A percentile compares a stretch with the other conserved stretches of the same genome.
phyloP scores from a whole-genome alignment of 2,329 filamentous ascomycete species.

The Moelleriella libera region DNA sequence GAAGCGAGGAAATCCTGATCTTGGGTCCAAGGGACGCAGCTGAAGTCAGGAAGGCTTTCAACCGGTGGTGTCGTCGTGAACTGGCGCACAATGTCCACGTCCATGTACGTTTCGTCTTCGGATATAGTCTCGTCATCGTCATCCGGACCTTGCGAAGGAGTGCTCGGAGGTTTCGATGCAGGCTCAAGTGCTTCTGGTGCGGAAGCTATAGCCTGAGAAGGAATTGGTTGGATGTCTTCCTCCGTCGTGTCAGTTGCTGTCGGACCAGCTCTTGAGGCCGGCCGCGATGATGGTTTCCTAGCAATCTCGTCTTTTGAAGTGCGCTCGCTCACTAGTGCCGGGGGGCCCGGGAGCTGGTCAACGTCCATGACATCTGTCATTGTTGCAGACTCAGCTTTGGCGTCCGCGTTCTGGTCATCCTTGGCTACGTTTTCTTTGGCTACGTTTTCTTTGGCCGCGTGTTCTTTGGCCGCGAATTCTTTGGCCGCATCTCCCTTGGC shows the following conservation, averaged over 20 bases:
- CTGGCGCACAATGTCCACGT: conserved; percentile 33
- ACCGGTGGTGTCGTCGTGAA: conserved; percentile 40
- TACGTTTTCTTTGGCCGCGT: no score
- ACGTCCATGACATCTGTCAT: conserved; percentile 16
- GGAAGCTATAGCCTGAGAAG: not conserved
- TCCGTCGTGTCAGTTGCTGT: not conserved
- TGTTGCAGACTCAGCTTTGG: conserved; percentile 23
- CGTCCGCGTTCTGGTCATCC: no score
- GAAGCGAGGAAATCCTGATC: conserved; percentile 29
- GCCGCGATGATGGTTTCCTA: conserved; percentile 1
- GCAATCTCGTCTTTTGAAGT: not conserved
- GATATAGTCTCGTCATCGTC: conserved; percentile 40
- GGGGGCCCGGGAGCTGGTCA: not conserved
- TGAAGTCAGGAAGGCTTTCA: conserved; percentile 36
- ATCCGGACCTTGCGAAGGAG: conserved; percentile 32
- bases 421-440: no score
- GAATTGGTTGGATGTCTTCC: not conserved
- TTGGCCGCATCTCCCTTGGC: no score
- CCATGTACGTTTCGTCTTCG: conserved; percentile 36
- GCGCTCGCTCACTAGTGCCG: conserved; percentile 1
- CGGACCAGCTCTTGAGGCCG: not conserved
- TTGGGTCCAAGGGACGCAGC: conserved; percentile 30
- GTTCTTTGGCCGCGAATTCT: no score
- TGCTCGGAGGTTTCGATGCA: conserved; percentile 25
- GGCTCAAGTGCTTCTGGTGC: conserved; percentile 14